A percentile compares a stretch with the other conserved stretches of the same genome.
Conservation (phyloP, 805 yeast genomes). For the Yarrowia sp. region DNA sequence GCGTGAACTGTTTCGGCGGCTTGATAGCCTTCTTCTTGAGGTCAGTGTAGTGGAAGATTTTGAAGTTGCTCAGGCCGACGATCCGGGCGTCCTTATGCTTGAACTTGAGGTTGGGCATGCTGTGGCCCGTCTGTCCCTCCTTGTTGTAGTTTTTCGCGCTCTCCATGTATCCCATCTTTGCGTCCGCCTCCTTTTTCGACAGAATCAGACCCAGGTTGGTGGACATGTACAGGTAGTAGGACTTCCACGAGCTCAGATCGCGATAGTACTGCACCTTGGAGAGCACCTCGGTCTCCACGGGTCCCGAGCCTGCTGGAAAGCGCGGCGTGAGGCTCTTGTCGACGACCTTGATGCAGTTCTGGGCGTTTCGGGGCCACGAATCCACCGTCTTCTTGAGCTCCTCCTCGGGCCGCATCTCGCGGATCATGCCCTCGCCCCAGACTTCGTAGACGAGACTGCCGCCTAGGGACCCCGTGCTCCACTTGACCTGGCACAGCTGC, state of each 20-base stretch:
- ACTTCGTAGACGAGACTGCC: slow-evolving; percentile 15
- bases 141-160: neutral
- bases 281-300: slow-evolving; percentile 19
- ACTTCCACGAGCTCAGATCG: slow-evolving; percentile 12
- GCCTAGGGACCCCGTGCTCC: neutral
- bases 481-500: slow-evolving; percentile 18
- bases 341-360: neutral
- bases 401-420: slow-evolving; percentile 11
- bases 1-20: slow-evolving; percentile 19
- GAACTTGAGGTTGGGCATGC: slow-evolving; percentile 7
- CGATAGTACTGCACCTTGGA: slow-evolving; percentile 6
- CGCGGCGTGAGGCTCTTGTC: slow-evolving; percentile 10
- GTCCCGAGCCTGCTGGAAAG: neutral
- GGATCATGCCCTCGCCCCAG: slow-evolving; percentile 15
- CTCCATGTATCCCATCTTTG: slow-evolving; percentile 14
- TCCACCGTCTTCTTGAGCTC: slow-evolving; percentile 9
- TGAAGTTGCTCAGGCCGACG: neutral
- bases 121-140: neutral
- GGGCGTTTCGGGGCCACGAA: slow-evolving; percentile 14
- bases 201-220: slow-evolving; percentile 9
- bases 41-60: neutral
- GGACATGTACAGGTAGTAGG: slow-evolving; percentile 3
- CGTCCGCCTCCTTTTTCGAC: slow-evolving; percentile 21
- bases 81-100: slow-evolving; percentile 16
- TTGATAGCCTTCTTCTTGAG: neutral